These are phyloP conservation scores for Colletotrichum sublineola DNA, from an alignment of 2,329 filamentous ascomycete species.

Conservation along the genomic window DNA sequence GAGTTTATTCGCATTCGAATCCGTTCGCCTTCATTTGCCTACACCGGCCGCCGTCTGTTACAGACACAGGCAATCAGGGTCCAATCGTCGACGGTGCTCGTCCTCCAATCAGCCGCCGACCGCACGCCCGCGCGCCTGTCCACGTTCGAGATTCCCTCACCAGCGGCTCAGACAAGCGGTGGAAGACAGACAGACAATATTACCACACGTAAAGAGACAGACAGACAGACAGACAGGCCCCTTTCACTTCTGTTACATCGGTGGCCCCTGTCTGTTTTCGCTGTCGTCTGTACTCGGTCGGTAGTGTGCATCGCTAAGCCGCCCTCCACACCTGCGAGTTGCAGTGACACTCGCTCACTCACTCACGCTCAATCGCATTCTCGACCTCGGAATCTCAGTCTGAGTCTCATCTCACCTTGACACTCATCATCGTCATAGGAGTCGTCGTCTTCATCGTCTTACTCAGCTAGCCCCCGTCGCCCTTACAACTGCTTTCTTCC, in stretches of 20 bases:
- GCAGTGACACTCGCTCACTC: background rate
- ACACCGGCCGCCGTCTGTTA: constrained; percentile 19
- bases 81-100: background rate
- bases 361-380: constrained; percentile 12
- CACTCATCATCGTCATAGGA: background rate
- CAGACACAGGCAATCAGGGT: constrained; percentile 7
- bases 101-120: constrained; percentile 24
- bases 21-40: background rate
- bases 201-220: background rate
- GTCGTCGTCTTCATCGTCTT: background rate
- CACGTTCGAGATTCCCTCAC: constrained; percentile 25
- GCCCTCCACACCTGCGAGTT: background rate
- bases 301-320: background rate
- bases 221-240: background rate
- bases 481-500: background rate
- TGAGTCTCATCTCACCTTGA: background rate
- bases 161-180: background rate
- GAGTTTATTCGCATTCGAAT: constrained; percentile 33
- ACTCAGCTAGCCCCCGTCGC: constrained; percentile 1
- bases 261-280: constrained; percentile 23
- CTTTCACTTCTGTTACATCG: constrained; percentile 20
- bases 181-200: background rate
- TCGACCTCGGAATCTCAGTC: background rate
- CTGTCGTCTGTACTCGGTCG: background rate
- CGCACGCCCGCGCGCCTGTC: background rate